Evolutionary conservation across 1,284 basidiomycete genomes (phyloP).

Genomic region (Trichosporon ovoides): DNA sequence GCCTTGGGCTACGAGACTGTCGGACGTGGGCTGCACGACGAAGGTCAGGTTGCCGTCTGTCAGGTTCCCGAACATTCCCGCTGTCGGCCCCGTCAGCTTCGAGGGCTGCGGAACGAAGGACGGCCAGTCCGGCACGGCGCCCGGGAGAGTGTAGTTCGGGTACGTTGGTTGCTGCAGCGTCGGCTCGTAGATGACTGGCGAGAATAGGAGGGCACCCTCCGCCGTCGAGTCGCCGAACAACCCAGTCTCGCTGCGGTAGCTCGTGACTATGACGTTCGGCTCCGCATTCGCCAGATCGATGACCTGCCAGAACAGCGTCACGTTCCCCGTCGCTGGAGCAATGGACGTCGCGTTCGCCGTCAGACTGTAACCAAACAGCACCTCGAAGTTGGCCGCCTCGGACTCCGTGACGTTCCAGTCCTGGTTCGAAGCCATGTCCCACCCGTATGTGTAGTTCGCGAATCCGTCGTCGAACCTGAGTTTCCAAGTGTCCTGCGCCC

Average conservation of each 20-base stretch:
- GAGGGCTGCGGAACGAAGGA: slow-evolving; percentile 11
- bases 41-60: slow-evolving; percentile 54
- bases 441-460: slow-evolving; percentile 55
- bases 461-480: slow-evolving; percentile 53
- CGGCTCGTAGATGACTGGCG: slow-evolving; percentile 55
- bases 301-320: slow-evolving; percentile 40
- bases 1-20: background rate
- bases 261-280: background rate
- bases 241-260: slow-evolving; percentile 46
- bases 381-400: background rate
- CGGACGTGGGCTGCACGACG: slow-evolving; percentile 11
- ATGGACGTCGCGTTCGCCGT: background rate
- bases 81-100: background rate
- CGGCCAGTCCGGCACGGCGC: slow-evolving; percentile 56
- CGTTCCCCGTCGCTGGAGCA: background rate
- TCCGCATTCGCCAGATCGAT: background rate
- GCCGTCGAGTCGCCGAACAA: slow-evolving; percentile 70
- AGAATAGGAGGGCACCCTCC: slow-evolving; percentile 68
- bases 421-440: background rate
- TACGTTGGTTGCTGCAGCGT: slow-evolving; percentile 54
- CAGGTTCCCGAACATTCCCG: slow-evolving; percentile 1
- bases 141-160: slow-evolving; percentile 74
- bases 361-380: background rate
- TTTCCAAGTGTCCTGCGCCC: slow-evolving; percentile 55
- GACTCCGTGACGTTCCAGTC: background rate